Evolutionary conservation across 2,329 filamentous ascomycete species (phyloP), one percentile per base, ranked within the genome.

Genomic region (Pseudocercospora vitis): DNA sequence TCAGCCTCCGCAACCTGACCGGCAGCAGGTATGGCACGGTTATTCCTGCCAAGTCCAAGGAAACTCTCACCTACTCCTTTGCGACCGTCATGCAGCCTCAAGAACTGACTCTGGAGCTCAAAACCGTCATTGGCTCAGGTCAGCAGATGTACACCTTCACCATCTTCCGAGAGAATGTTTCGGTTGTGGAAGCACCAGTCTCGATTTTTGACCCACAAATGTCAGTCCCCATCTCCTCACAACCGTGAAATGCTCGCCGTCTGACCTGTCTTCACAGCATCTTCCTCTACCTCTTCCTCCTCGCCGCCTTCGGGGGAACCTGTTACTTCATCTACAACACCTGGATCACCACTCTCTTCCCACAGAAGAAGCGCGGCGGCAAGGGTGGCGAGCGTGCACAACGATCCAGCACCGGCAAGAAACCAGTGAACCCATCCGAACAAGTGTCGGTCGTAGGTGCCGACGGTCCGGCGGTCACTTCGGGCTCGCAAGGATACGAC

Each of bases 301-400:
- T 86, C 50, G 85, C 81, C 58, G 82, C 81, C 59, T 95, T 95
- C 71, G 84, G 76, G 61, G 91, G 88, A 58, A 90, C 86, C 50
- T 83, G 87, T 71, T 96, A 92, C 84, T 96, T 96, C 75, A 90
- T 96, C 77, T 99, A 99, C 83, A 94, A 87, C 79, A 95, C 92
- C 68, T 97, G 92, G 91, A 88, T 99, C 75, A 89, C 91, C 67
- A 86, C 91, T 11, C 88, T 99, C 70, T 96, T 97, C 81, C 92
- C 94, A 45, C 90, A 96, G 80, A 85, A 84, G 74, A 78, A 77
- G 66, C 77, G 79, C 58, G 71, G 77, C 53, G 79, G 78, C 64
- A 82, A 82, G 72, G 76, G 76, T 58, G 75, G 87, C 63, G 88
- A 90, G 78, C 83, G 85, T 59, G 77, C 81, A 53, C 83, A 82